Evolutionary conservation across 1,284 basidiomycete genomes (phyloP), one percentile per base, ranked within the genome.

Genomic region (Apiotrichum akiyoshidainum): DNA sequence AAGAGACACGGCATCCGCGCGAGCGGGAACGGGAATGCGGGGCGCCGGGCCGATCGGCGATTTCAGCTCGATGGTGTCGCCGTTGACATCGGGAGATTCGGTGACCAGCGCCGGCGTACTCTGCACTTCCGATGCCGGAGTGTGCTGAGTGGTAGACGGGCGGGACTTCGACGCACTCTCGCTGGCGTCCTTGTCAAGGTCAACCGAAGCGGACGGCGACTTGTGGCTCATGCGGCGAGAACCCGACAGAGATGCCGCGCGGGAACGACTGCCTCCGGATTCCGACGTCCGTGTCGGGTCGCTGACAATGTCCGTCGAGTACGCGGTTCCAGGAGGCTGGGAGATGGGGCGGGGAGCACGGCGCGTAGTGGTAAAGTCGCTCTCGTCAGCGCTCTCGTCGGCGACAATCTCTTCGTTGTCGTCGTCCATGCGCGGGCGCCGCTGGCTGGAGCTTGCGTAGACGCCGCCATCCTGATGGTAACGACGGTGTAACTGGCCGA

Each of bases 161-260:
- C 59, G 49, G 16, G 49, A 41, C 22, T 19, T 51, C 34, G 37
- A 26, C 4, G 17, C 7, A 8, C 21, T 41, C 26, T 44, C 51
- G n/a, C 64, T 54, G 5, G 69, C 66, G 56, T 68, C 68, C 50
- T 70, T 69, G 62, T 71, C 71, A 17, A 73, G 63, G 59, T 77
- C 75, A n/a, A 70, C 69, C 16, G 74, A 75, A 6, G 71, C 65
- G 10, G 73, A 73, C 4, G 72, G 75, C 14, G 70, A 72, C 47
- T 22, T 42, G n/a, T 42, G 51, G 8, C 44, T 39, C 2, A 45
- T 67, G 64, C 33, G 63, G 61, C 11, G 67, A 58, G 58, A n/a
- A 33, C 45, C 50, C 13, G 55, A 16, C 56, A 52, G 33, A 40
- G 61, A 46, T 26, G 54, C 49, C 31, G 54, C 31, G 12, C 58